Evolutionary conservation across 2,329 filamentous ascomycete genomes (phyloP).

Genomic region (Fusarium nanum): DNA sequence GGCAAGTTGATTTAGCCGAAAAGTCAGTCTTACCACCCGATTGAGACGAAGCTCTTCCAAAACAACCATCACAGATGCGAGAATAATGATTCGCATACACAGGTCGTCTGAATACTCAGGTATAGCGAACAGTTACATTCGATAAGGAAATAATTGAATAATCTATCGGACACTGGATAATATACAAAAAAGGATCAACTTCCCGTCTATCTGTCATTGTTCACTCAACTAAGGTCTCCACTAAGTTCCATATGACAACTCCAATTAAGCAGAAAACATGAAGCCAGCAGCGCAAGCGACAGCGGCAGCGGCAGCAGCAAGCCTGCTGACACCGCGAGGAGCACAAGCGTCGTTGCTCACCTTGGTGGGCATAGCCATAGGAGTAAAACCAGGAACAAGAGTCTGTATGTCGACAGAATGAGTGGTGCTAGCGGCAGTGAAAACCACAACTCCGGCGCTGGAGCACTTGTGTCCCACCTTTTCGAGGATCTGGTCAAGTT

Average conservation of each 20-base stretch:
- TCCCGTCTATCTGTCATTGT: not conserved
- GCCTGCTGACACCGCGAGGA: not conserved
- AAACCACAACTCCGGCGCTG: slow-evolving; percentile 3
- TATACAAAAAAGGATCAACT: slow-evolving; percentile 10
- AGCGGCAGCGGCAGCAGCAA: slow-evolving; percentile 11
- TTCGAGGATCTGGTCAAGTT: not conserved
- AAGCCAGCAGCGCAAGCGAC: slow-evolving; percentile 20
- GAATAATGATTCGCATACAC: no score
- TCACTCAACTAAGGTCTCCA: not conserved
- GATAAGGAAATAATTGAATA: not conserved
- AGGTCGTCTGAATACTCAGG: no score
- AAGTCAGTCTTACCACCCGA: no score
- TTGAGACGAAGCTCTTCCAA: no score
- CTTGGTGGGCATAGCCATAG: not conserved
- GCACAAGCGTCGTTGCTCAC: not conserved
- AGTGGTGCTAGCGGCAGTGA: slow-evolving; percentile 26
- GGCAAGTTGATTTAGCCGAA: no score
- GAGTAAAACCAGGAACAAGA: not conserved
- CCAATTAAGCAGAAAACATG: slow-evolving; percentile 13
- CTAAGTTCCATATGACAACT: not conserved
- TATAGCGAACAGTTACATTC: no score
- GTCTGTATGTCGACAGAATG: slow-evolving; percentile 19
- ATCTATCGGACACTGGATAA: slow-evolving; percentile 15
- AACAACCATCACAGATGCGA: no score
- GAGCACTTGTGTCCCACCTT: not conserved